A percentile compares a stretch with the other conserved stretches of the same genome.
These are phyloP conservation scores for Arabidopsis thaliana DNA, from an alignment of 345 rosid species.

Conservation along the genomic window DNA sequence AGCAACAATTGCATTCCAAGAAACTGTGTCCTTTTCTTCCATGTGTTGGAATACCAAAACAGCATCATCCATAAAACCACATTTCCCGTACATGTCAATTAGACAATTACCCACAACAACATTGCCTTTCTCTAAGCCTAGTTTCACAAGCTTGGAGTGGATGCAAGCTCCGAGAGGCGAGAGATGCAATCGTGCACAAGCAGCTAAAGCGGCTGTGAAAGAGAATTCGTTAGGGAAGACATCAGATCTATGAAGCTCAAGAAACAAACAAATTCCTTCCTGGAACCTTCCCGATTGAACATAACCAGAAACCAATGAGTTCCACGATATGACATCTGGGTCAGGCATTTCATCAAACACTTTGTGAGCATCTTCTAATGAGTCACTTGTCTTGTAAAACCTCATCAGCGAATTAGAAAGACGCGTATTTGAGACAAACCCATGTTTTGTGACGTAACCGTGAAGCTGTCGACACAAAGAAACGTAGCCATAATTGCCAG, in stretches of 20 bases:
- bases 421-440: slow-evolving; percentile 59
- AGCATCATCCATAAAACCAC: slow-evolving; percentile 64
- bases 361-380: slow-evolving; percentile 50
- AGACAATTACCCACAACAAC: slow-evolving; percentile 69
- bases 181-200: slow-evolving; percentile 57
- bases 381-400: slow-evolving; percentile 50
- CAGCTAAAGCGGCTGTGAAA: slow-evolving; percentile 65
- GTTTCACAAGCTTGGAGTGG: slow-evolving; percentile 66
- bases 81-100: slow-evolving; percentile 87
- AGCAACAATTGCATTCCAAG: slow-evolving; percentile 84
- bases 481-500: slow-evolving; percentile 52
- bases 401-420: slow-evolving; percentile 63
- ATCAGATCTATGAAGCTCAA: slow-evolving; percentile 57
- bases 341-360: slow-evolving; percentile 80
- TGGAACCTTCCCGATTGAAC: slow-evolving; percentile 58
- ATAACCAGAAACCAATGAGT: slow-evolving; percentile 66
- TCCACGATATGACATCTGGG: slow-evolving; percentile 79
- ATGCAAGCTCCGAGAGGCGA: slow-evolving; percentile 53
- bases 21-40: slow-evolving; percentile 63
- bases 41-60: slow-evolving; percentile 54
- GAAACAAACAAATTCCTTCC: slow-evolving; percentile 58
- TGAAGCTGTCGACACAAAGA: slow-evolving; percentile 70
- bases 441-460: slow-evolving; percentile 57
- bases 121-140: slow-evolving; percentile 52
- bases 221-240: slow-evolving; percentile 62